phyloP scores from a whole-genome alignment of 768 basidiomycete species.

The Kwoniella bestiolae region DNA sequence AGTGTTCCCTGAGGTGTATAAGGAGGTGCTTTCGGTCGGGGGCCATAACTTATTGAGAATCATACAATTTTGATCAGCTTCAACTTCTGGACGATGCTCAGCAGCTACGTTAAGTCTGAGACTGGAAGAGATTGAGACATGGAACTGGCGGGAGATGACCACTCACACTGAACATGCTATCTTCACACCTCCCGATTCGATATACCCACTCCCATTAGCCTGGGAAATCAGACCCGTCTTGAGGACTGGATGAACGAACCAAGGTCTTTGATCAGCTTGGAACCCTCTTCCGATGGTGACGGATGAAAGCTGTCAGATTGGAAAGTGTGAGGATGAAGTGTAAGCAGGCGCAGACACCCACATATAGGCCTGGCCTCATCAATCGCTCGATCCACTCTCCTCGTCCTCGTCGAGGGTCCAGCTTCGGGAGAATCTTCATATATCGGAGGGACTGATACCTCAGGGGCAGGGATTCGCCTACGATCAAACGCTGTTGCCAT shows the following conservation, averaged over 20 bases:
- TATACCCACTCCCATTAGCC: constrained; percentile 95
- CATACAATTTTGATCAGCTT: background rate
- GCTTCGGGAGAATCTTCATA: constrained; percentile 59
- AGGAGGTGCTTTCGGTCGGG: constrained; percentile 59
- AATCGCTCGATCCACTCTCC: constrained; percentile 62
- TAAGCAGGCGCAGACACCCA: no score
- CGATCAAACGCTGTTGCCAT: constrained; percentile 66
- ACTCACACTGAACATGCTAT: constrained; percentile 94
- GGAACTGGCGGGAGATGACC: background rate
- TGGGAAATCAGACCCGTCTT: constrained; percentile 87
- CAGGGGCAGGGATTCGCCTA: constrained; percentile 87
- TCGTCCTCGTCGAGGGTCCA: constrained; percentile 22
- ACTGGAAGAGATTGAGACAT: background rate
- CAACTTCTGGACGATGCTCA: no score
- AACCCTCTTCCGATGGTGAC: no score
- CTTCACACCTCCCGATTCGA: constrained; percentile 89
- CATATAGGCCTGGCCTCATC: constrained; percentile 84
- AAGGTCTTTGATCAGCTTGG: constrained; percentile 14
- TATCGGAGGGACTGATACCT: constrained; percentile 72
- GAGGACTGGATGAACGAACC: constrained; percentile 65
- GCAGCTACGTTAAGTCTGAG: no score
- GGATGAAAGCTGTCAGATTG: background rate
- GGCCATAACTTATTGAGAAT: constrained; percentile 66
- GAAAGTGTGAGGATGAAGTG: background rate
- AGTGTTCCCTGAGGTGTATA: constrained; percentile 73